phyloP scores from a whole-genome alignment of 148 eudicot genomes.

The Vaccinium myrtillus region DNA sequence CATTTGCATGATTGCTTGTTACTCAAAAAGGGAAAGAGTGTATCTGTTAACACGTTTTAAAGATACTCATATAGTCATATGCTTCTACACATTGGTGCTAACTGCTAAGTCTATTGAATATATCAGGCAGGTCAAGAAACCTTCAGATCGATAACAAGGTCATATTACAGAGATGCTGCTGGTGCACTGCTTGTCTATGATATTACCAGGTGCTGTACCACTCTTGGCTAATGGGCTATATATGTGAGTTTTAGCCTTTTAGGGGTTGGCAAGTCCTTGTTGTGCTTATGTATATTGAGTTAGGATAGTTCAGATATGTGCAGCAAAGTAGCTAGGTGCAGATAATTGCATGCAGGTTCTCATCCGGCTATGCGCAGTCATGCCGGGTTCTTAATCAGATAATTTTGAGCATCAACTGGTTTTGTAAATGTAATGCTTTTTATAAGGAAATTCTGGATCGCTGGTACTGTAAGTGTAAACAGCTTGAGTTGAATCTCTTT shows the following conservation, averaged over 20 bases:
- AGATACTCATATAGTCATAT: not conserved
- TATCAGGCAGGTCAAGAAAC: not conserved
- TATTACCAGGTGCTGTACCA: not conserved
- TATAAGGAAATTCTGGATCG: not conserved
- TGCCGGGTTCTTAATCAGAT: not conserved
- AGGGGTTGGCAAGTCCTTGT: not conserved
- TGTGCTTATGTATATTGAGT: not conserved
- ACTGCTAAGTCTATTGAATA: not conserved
- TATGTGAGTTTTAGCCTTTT: not conserved
- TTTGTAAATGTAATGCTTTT: not conserved
- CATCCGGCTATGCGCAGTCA: not conserved
- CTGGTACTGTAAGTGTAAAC: not conserved
- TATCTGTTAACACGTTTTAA: not conserved
- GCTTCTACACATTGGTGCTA: not conserved
- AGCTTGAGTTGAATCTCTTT: not conserved
- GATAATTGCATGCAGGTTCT: not conserved
- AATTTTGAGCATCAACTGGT: not conserved
- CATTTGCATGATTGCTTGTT: not conserved
- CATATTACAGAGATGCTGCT: not conserved
- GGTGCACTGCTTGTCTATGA: slow-evolving; percentile 4
- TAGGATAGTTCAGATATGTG: not conserved
- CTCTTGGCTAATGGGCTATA: not conserved
- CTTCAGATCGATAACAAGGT: not conserved
- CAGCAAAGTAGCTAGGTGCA: not conserved
- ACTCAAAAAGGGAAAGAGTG: not conserved